Evolutionary conservation across 1,284 basidiomycete genomes (phyloP).

Genomic region (Rhodotorula sp.): DNA sequence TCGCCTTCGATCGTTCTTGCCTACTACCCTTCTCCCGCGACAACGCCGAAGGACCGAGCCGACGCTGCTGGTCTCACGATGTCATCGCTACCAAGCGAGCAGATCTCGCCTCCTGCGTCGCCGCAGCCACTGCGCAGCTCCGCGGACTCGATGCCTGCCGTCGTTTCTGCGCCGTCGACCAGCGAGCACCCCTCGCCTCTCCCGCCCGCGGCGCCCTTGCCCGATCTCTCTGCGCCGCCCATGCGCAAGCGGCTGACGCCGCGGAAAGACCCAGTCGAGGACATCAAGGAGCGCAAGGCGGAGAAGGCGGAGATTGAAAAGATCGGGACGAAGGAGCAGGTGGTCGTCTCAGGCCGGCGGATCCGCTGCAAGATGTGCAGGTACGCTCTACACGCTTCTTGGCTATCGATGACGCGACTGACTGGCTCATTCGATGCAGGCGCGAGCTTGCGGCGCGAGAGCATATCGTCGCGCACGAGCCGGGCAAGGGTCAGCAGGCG

Average conservation of each 20-base stretch:
- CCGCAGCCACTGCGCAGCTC: background rate
- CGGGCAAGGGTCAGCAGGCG: slow-evolving; percentile 52
- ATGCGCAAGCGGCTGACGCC: slow-evolving; percentile 39
- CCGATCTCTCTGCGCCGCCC: slow-evolving; percentile 9
- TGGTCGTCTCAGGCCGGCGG: slow-evolving; percentile 46
- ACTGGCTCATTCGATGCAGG: slow-evolving; percentile 51
- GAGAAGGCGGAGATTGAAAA: slow-evolving; percentile 33
- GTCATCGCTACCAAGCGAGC: slow-evolving; percentile 29
- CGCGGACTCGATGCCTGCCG: background rate
- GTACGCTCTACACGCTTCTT: slow-evolving; percentile 51
- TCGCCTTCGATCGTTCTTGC: slow-evolving; percentile 49
- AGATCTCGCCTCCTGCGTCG: slow-evolving; percentile 23
- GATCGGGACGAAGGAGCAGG: slow-evolving; percentile 35
- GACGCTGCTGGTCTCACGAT: slow-evolving; percentile 36
- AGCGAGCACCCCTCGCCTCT: background rate
- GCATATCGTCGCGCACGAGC: slow-evolving; percentile 88
- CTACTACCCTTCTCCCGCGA: slow-evolving; percentile 50
- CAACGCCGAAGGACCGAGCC: slow-evolving; percentile 37
- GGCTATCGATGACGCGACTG: background rate
- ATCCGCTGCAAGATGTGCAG: slow-evolving; percentile 91
- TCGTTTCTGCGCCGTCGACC: background rate
- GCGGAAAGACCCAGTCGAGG: slow-evolving; percentile 22
- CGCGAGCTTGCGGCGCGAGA: slow-evolving; percentile 82
- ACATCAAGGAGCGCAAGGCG: slow-evolving; percentile 17
- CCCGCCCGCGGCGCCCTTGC: background rate